These are phyloP conservation scores for Corynascus novoguineensis DNA, from an alignment of 495 filamentous ascomycete species.

Conservation along the genomic window DNA sequence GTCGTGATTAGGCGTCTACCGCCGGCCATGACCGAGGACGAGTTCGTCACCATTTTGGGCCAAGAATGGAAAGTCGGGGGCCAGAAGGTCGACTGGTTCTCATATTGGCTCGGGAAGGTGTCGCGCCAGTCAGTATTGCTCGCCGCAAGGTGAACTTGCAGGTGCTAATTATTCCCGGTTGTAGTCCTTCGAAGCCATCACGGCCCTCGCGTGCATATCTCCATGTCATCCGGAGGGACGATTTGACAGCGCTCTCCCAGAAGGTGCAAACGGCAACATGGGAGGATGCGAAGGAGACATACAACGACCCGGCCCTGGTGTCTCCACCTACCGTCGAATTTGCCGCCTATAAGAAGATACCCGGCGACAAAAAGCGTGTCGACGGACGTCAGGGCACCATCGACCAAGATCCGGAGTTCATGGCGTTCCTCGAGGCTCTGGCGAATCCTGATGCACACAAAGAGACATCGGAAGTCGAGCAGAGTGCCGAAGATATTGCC, in stretches of 20 bases:
- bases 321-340: conserved; percentile 75
- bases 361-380: conserved; percentile 59
- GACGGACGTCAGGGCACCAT: conserved; percentile 91
- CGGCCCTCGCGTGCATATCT: conserved; percentile 72
- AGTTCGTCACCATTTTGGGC: conserved; percentile 70
- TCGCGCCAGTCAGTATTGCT: conserved; percentile 70
- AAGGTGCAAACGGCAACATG: conserved; percentile 59
- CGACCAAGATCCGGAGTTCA: conserved; percentile 92
- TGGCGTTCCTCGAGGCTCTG: conserved; percentile 80
- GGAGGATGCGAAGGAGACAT: conserved; percentile 67
- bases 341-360: conserved; percentile 73
- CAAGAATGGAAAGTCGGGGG: conserved; percentile 73
- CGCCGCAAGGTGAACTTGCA: background rate
- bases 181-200: conserved; percentile 71
- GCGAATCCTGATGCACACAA: conserved; percentile 63
- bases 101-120: conserved; percentile 74
- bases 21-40: conserved; percentile 73
- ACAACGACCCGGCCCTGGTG: conserved; percentile 59
- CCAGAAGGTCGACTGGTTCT: conserved; percentile 78
- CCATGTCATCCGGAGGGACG: conserved; percentile 57
- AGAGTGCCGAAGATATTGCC: conserved; percentile 43
- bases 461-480: conserved; percentile 39
- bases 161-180: conserved; percentile 15
- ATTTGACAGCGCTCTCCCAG: conserved; percentile 58
- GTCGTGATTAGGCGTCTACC: conserved; percentile 79